A percentile compares a stretch with the other conserved stretches of the same genome.
phyloP scores from a whole-genome alignment of 2,329 filamentous ascomycete genomes.

The Magnaporthiopsis rhizophila region DNA sequence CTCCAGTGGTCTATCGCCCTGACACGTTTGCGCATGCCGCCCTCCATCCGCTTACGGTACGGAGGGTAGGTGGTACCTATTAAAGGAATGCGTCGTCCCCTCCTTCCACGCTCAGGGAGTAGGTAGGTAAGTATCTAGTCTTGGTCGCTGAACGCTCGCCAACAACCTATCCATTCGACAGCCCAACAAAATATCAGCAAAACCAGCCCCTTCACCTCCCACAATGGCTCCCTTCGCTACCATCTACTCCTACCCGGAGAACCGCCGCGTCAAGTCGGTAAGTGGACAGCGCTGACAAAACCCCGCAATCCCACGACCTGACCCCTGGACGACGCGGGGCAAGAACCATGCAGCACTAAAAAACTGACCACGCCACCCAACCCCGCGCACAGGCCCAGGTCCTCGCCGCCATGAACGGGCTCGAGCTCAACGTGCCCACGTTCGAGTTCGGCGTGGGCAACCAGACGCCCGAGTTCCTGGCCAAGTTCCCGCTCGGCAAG shows the following conservation, averaged over 20 bases:
- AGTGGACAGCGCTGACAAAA: conserved; percentile 9
- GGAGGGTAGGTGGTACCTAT: not conserved
- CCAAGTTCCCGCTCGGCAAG: conserved; percentile 45
- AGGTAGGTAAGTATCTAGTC: too few relatives aligned
- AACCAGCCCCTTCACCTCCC: too few relatives aligned
- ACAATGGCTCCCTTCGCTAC: conserved; percentile 32
- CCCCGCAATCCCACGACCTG: too few relatives aligned
- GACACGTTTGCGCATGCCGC: not conserved
- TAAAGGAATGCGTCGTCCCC: not conserved
- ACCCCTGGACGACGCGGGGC: not conserved
- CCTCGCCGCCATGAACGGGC: conserved; percentile 29
- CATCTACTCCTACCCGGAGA: conserved; percentile 28
- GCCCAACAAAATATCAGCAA: not conserved
- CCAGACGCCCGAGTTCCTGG: conserved; percentile 33
- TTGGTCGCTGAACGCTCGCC: not conserved
- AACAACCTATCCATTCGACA: not conserved
- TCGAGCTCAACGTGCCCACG: conserved; percentile 25
- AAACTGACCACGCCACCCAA: not conserved
- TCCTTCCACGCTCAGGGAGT: not conserved
- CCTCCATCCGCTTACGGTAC: not conserved
- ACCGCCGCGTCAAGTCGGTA: conserved; percentile 29
- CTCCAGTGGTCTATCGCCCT: not conserved
- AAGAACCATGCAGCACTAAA: too few relatives aligned
- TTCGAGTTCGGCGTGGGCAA: conserved; percentile 35
- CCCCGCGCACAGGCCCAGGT: conserved; percentile 21